Evolutionary conservation across 306 rosid genomes (phyloP).

Genomic region (Oemleria cerasiformis): DNA sequence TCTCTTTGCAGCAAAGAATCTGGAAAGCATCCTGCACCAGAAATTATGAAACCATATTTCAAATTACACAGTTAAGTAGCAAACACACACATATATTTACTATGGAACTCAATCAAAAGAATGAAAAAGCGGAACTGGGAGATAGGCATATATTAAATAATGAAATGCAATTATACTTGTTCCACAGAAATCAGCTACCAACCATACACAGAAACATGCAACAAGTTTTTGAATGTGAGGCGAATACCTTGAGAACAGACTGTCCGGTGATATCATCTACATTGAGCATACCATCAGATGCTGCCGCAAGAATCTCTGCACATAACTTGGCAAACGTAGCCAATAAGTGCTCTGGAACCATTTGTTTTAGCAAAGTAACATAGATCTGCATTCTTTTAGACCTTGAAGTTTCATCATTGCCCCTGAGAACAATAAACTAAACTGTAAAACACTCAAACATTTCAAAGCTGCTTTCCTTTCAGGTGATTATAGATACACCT

Average conservation of each 20-base stretch:
- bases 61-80: not conserved
- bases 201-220: not conserved
- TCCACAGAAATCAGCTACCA: not conserved
- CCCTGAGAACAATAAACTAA: slow-evolving; percentile 43
- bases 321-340: slow-evolving; percentile 91
- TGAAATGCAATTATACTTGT: not conserved
- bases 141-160: not conserved
- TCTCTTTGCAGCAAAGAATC: slow-evolving; percentile 86
- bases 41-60: not conserved
- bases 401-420: slow-evolving; percentile 74
- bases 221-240: not conserved
- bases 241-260: slow-evolving; percentile 78
- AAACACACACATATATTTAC: not conserved
- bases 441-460: slow-evolving; percentile 11
- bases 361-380: slow-evolving; percentile 83
- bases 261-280: slow-evolving; percentile 67
- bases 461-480: slow-evolving; percentile 14
- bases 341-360: slow-evolving; percentile 94
- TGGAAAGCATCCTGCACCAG: slow-evolving; percentile 65
- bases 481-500: slow-evolving; percentile 23
- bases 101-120: not conserved
- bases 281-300: slow-evolving; percentile 81
- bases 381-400: slow-evolving; percentile 83
- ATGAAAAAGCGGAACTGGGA: not conserved
- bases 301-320: slow-evolving; percentile 87